Evolutionary conservation across 371 early-diverging fungal species (phyloP).

Genomic region (Actinomucor elegans): DNA sequence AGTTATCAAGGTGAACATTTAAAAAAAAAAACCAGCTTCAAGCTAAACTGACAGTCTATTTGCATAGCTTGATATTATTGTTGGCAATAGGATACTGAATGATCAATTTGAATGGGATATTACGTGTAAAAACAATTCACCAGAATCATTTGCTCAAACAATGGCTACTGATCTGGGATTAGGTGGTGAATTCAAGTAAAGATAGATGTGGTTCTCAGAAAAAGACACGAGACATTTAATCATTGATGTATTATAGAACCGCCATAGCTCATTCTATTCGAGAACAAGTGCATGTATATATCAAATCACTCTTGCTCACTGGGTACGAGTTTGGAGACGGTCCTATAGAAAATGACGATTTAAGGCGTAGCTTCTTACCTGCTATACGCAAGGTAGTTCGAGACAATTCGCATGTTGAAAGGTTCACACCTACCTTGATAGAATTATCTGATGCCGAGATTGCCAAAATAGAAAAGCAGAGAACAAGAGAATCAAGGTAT

Average conservation of each 20-base stretch:
- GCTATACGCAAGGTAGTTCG: conserved; percentile 52
- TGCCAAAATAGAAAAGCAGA: conserved; percentile 76
- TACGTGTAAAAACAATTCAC: conserved; percentile 41
- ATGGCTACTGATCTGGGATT: conserved; percentile 63
- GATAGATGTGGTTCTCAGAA: too few relatives aligned
- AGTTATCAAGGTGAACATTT: conserved; percentile 22
- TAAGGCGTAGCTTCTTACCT: conserved; percentile 70
- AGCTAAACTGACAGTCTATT: neutral
- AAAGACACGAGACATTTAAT: too few relatives aligned
- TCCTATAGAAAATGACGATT: conserved; percentile 72
- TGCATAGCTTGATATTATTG: conserved; percentile 36
- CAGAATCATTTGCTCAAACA: conserved; percentile 24
- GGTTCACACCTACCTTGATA: conserved; percentile 66
- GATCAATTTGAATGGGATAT: conserved; percentile 97
- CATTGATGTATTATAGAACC: conserved; percentile 47
- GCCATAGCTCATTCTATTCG: conserved; percentile 91
- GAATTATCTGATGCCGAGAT: conserved; percentile 74
- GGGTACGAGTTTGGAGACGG: conserved; percentile 76
- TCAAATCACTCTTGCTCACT: conserved; percentile 75
- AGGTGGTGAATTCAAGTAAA: conserved; percentile 79
- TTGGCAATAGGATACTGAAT: conserved; percentile 58
- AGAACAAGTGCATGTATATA: conserved; percentile 86
- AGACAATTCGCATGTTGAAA: conserved; percentile 50
- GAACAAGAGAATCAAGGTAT: conserved; percentile 64
- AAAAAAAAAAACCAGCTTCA: too few relatives aligned